These are phyloP conservation scores for Dactylorhiza incarnata DNA, from an alignment of 106 monocot species.

Conservation along the genomic window DNA sequence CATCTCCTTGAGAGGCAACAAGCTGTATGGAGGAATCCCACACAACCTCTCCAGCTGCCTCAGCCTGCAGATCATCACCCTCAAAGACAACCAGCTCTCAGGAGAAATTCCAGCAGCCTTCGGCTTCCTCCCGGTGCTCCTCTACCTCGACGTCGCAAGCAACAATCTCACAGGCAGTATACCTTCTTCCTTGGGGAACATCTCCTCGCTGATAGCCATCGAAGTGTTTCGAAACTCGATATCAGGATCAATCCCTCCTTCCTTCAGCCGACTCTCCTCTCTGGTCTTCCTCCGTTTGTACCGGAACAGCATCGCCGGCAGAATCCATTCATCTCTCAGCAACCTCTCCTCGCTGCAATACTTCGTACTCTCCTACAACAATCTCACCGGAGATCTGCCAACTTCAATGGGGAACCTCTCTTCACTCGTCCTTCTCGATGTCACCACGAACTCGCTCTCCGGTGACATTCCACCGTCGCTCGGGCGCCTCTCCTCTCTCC, in stretches of 20 bases:
- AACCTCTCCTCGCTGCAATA: conserved; percentile 1
- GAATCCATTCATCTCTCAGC: neutral
- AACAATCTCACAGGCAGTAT: conserved; percentile 16
- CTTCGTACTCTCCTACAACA: neutral
- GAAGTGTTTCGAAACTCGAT: conserved; percentile 4
- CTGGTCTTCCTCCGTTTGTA: neutral
- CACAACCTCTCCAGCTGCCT: conserved; percentile 17
- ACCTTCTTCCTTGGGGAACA: conserved; percentile 3
- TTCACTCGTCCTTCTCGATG: conserved; percentile 13
- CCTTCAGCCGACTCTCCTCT: neutral
- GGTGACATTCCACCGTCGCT: conserved; percentile 13
- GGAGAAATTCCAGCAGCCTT: conserved; percentile 21
- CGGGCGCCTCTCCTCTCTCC: neutral
- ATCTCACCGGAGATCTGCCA: neutral
- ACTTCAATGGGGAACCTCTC: conserved; percentile 15
- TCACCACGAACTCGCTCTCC: conserved; percentile 14
- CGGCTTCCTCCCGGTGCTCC: conserved; percentile 9
- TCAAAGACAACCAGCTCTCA: conserved; percentile 12
- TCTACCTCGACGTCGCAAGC: neutral
- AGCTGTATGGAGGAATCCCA: conserved; percentile 16
- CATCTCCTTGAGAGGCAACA: conserved; percentile 14
- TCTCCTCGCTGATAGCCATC: neutral
- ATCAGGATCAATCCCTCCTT: conserved; percentile 7
- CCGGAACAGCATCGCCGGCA: neutral
- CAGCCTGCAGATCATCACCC: conserved; percentile 3